These are phyloP conservation scores for Ogataea zsoltii DNA, from an alignment of 805 yeast species.

Conservation along the genomic window DNA sequence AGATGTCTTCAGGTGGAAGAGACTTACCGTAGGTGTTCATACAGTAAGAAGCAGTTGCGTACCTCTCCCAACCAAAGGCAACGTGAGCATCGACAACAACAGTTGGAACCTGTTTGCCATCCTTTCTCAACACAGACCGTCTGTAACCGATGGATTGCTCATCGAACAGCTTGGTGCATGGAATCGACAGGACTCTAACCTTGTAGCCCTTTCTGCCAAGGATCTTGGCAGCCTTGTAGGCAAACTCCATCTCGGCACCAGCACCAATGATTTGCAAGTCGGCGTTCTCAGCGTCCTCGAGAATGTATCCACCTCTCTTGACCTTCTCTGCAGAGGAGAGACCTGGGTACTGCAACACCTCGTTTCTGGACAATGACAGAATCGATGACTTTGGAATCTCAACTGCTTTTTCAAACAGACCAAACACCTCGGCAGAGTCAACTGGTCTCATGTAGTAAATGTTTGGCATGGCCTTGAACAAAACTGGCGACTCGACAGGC, in stretches of 20 bases:
- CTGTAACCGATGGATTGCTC: slow-evolving; percentile 78
- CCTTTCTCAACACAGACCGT: slow-evolving; percentile 81
- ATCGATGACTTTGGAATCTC: slow-evolving; percentile 60
- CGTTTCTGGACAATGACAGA: slow-evolving; percentile 80
- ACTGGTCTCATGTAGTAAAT: slow-evolving; percentile 89
- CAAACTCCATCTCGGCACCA: slow-evolving; percentile 90
- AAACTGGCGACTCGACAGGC: slow-evolving; percentile 77
- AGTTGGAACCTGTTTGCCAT: slow-evolving; percentile 74
- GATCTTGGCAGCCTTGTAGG: slow-evolving; percentile 78
- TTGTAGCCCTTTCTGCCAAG: slow-evolving; percentile 64
- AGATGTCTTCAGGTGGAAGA: slow-evolving; percentile 82
- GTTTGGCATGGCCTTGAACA: slow-evolving; percentile 78
- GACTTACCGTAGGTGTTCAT: slow-evolving; percentile 95
- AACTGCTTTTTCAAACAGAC: slow-evolving; percentile 71
- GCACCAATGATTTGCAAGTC: slow-evolving; percentile 75
- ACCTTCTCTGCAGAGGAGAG: slow-evolving; percentile 85
- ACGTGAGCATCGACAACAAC: slow-evolving; percentile 92
- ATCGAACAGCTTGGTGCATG: slow-evolving; percentile 90
- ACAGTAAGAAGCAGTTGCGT: slow-evolving; percentile 96
- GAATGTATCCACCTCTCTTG: slow-evolving; percentile 88
- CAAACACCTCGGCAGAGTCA: slow-evolving; percentile 86
- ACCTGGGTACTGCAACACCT: slow-evolving; percentile 91
- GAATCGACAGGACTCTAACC: slow-evolving; percentile 85
- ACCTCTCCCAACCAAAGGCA: slow-evolving; percentile 89
- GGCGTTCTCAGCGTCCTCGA: slow-evolving; percentile 58